Conservation (phyloP, 1,284 basidiomycete genomes). For the Ganoderma meredithae region DNA sequence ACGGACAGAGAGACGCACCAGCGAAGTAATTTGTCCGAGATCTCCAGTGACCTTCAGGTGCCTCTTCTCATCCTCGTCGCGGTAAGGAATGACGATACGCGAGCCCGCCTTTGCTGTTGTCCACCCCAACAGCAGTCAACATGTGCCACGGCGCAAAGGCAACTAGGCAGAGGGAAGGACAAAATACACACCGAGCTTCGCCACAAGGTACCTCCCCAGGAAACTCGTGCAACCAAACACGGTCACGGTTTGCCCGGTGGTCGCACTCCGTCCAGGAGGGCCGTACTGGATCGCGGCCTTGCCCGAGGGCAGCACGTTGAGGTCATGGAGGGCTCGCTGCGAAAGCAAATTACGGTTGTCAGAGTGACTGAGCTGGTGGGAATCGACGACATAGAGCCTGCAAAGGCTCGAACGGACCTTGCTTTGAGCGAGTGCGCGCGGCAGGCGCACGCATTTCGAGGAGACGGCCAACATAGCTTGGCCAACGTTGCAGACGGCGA, state of each 20-base stretch:
- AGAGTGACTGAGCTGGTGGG: constrained; percentile 2
- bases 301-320: constrained; percentile 63
- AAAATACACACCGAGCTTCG: constrained; percentile 79
- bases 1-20: constrained; percentile 62
- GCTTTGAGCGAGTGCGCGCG: constrained; percentile 47
- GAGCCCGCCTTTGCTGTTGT: constrained; percentile 85
- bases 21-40: constrained; percentile 94
- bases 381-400: neutral
- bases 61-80: constrained; percentile 95
- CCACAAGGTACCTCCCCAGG: constrained; percentile 92
- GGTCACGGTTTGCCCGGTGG: constrained; percentile 91
- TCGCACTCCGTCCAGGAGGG: constrained; percentile 85
- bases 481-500: constrained; percentile 36
- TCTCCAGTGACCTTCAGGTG: constrained; percentile 95
- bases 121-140: constrained; percentile 12
- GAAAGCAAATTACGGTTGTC: neutral
- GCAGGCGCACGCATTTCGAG: constrained; percentile 54
- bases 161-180: neutral
- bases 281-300: constrained; percentile 80
- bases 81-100: constrained; percentile 95
- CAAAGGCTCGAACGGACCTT: constrained; percentile 25
- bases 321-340: constrained; percentile 77
- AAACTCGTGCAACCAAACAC: constrained; percentile 98
- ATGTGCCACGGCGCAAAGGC: neutral
- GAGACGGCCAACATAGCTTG: constrained; percentile 37